phyloP scores from a whole-genome alignment of 2,329 filamentous ascomycete species.

The Phaeosphaeriaceae sp. region DNA sequence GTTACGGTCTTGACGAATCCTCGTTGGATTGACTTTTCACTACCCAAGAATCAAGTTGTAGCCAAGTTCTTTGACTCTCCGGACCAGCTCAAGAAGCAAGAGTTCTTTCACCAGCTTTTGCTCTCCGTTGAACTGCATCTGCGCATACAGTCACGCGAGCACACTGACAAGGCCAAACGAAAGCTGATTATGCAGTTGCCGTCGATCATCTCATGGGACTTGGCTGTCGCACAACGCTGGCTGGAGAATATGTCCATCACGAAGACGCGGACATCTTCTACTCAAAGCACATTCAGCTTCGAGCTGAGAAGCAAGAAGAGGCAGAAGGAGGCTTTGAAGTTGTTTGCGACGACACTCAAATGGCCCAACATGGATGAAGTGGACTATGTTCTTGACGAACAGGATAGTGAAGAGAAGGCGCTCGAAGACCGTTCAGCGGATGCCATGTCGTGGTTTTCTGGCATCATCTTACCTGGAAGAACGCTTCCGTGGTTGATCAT shows the following conservation, averaged over 20 bases:
- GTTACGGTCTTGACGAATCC: slow-evolving; percentile 72
- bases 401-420: slow-evolving; percentile 56
- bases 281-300: slow-evolving; percentile 61
- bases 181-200: slow-evolving; percentile 70
- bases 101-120: slow-evolving; percentile 79
- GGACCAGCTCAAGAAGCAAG: slow-evolving; percentile 65
- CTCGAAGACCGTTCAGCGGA: slow-evolving; percentile 71
- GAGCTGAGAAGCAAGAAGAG: slow-evolving; percentile 70
- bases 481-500: slow-evolving; percentile 78
- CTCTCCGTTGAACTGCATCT: slow-evolving; percentile 75
- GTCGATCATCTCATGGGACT: slow-evolving; percentile 73
- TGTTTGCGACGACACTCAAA: slow-evolving; percentile 75
- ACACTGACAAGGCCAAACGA: slow-evolving; percentile 69
- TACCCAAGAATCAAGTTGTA: slow-evolving; percentile 73
- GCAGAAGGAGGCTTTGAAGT: slow-evolving; percentile 72
- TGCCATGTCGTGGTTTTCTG: slow-evolving; percentile 79
- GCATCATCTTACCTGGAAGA: slow-evolving; percentile 73
- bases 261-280: slow-evolving; percentile 58
- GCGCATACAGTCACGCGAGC: slow-evolving; percentile 69
- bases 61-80: slow-evolving; percentile 72
- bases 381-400: slow-evolving; percentile 66
- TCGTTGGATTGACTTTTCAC: slow-evolving; percentile 77
- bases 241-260: slow-evolving; percentile 73
- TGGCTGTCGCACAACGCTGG: slow-evolving; percentile 78
- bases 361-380: slow-evolving; percentile 77